Evolutionary conservation across 257 asterid species (phyloP).

Genomic region (Solanum chiquidenum): DNA sequence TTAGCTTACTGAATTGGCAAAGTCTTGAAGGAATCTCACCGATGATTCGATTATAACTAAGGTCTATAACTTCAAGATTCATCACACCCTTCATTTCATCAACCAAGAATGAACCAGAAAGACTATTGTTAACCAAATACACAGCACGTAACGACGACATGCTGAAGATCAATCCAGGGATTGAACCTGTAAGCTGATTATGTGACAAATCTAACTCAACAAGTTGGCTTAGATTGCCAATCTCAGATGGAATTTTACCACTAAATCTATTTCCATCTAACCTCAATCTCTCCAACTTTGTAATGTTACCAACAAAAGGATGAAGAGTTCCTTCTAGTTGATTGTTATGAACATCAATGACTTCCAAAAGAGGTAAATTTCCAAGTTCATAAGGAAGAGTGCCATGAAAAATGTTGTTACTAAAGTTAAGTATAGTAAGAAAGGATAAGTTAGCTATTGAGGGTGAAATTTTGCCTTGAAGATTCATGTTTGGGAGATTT

Average conservation of each 20-base stretch:
- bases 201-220: neutral
- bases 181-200: slow-evolving; percentile 18
- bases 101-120: slow-evolving; percentile 14
- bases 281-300: neutral
- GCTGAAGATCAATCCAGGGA: slow-evolving; percentile 20
- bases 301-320: neutral
- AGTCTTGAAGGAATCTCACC: slow-evolving; percentile 17
- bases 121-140: slow-evolving; percentile 11
- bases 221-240: neutral
- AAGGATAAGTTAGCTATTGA: slow-evolving; percentile 19
- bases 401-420: slow-evolving; percentile 4
- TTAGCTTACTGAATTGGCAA: slow-evolving; percentile 7
- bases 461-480: slow-evolving; percentile 17
- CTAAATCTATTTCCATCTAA: neutral
- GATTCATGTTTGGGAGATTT: slow-evolving; percentile 14
- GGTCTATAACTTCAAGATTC: slow-evolving; percentile 8
- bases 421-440: slow-evolving; percentile 13
- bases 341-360: neutral
- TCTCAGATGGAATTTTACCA: slow-evolving; percentile 8
- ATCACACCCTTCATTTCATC: neutral
- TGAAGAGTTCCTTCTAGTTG: slow-evolving; percentile 4
- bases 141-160: slow-evolving; percentile 9
- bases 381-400: neutral
- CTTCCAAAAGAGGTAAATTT: neutral
- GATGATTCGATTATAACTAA: slow-evolving; percentile 10